These are phyloP conservation scores for Cyclotella cryptica DNA, from an alignment of 108 stramenopile genomes.

Conservation along the genomic window DNA sequence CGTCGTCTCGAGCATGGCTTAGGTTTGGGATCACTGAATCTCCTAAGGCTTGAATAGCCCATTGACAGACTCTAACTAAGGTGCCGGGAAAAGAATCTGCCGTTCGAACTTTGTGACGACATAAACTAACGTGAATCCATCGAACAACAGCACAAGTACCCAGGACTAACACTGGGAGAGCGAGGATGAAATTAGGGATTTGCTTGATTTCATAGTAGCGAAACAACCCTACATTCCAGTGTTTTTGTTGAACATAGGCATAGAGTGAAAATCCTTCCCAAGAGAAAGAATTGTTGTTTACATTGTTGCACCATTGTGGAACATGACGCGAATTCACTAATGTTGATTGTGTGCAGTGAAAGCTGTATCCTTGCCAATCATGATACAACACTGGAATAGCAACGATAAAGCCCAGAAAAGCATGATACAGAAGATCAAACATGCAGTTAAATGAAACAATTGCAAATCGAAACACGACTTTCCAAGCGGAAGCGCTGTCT, in stretches of 20 bases:
- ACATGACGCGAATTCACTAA: background rate
- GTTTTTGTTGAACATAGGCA: constrained; percentile 72
- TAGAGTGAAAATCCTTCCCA: constrained; percentile 73
- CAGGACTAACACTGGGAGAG: constrained; percentile 65
- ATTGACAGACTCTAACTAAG: constrained; percentile 5
- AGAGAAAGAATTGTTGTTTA: constrained; percentile 8
- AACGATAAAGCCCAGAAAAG: constrained; percentile 44
- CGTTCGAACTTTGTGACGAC: constrained; percentile 22
- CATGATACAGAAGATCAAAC: constrained; percentile 23
- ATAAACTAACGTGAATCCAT: constrained; percentile 72
- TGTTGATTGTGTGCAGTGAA: constrained; percentile 53
- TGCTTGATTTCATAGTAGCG: constrained; percentile 82
- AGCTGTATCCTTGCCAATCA: constrained; percentile 58
- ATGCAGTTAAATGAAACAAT: background rate
- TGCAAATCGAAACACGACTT: background rate
- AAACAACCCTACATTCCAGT: constrained; percentile 91
- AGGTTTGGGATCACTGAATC: constrained; percentile 31
- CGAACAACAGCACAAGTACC: constrained; percentile 47
- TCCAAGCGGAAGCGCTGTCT: background rate
- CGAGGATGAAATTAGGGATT: constrained; percentile 86
- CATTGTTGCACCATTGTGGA: constrained; percentile 56
- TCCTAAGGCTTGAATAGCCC: constrained; percentile 46
- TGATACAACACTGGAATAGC: constrained; percentile 62
- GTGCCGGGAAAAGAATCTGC: background rate
- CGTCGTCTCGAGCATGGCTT: background rate